Conservation (phyloP, 2,329 filamentous ascomycete species). For the Didymella glomerata region DNA sequence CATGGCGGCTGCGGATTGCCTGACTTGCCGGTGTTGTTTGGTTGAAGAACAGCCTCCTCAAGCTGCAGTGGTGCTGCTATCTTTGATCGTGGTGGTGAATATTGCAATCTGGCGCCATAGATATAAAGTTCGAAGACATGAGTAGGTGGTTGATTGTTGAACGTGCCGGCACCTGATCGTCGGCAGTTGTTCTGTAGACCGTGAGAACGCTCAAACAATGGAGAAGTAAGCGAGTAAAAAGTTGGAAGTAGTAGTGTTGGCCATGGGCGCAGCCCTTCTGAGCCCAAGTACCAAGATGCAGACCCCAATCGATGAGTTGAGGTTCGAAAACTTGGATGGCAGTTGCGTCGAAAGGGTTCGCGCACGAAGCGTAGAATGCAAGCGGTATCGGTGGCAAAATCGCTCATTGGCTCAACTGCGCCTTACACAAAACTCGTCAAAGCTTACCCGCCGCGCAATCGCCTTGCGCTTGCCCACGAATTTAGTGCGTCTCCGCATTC, state of each 20-base stretch:
- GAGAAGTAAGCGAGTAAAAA: not conserved
- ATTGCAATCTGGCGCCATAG: slow-evolving; percentile 8
- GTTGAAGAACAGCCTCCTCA: not conserved
- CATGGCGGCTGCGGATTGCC: slow-evolving; percentile 28
- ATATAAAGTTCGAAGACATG: slow-evolving; percentile 11
- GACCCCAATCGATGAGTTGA: slow-evolving; percentile 12
- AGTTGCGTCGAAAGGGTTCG: slow-evolving; percentile 12
- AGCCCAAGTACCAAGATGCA: slow-evolving; percentile 2
- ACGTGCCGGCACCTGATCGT: slow-evolving; percentile 6
- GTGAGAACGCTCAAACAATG: not conserved
- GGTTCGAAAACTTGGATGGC: slow-evolving; percentile 3
- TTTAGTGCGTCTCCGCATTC: slow-evolving; percentile 18
- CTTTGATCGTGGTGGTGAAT: not conserved
- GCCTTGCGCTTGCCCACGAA: slow-evolving; percentile 11
- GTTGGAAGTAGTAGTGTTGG: not conserved
- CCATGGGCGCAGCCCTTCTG: slow-evolving; percentile 14
- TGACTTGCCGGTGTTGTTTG: slow-evolving; percentile 13
- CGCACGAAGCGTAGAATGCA: slow-evolving; percentile 16
- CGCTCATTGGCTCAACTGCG: slow-evolving; percentile 9
- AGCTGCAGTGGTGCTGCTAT: not conserved
- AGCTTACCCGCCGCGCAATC: slow-evolving; percentile 23
- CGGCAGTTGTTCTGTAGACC: slow-evolving; percentile 10
- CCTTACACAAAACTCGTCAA: slow-evolving; percentile 25
- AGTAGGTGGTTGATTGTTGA: not conserved
- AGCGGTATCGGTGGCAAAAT: slow-evolving; percentile 16